phyloP scores from a whole-genome alignment of 192 early-diverging fungal species.

The Blastocladiella britannica region DNA sequence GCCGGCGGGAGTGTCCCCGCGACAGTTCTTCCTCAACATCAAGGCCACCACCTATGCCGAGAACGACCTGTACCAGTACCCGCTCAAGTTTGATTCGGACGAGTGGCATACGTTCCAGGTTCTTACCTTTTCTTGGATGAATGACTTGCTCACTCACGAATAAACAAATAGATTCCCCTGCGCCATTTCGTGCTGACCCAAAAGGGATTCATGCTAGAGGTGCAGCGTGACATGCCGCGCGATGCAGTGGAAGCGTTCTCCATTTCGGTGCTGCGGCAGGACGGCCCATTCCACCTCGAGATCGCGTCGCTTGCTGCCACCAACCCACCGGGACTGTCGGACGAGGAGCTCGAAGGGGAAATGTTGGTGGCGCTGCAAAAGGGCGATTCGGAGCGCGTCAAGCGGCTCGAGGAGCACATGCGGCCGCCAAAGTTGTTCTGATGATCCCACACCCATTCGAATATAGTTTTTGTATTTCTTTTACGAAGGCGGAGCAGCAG shows the following conservation, averaged over 20 bases:
- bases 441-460: too few species aligned
- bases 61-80: not conserved
- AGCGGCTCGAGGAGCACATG: too few species aligned
- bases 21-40: conserved; percentile 1
- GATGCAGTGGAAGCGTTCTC: not conserved
- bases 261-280: not conserved
- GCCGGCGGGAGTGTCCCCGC: not conserved
- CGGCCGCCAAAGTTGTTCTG: too few species aligned
- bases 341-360: not conserved
- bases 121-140: too few species aligned
- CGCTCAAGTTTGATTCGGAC: not conserved
- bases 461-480: too few species aligned
- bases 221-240: not conserved
- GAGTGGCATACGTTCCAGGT: not conserved
- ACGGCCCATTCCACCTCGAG: not conserved
- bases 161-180: too few species aligned
- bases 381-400: too few species aligned
- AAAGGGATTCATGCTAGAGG: not conserved
- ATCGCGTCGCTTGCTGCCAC: not conserved
- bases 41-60: not conserved
- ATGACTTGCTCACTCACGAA: too few species aligned
- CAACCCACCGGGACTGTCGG: not conserved
- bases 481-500: too few species aligned
- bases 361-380: too few species aligned
- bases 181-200: not conserved